Conservation (phyloP, 2,329 filamentous ascomycete species). For the Cryphonectria nitschkei region DNA sequence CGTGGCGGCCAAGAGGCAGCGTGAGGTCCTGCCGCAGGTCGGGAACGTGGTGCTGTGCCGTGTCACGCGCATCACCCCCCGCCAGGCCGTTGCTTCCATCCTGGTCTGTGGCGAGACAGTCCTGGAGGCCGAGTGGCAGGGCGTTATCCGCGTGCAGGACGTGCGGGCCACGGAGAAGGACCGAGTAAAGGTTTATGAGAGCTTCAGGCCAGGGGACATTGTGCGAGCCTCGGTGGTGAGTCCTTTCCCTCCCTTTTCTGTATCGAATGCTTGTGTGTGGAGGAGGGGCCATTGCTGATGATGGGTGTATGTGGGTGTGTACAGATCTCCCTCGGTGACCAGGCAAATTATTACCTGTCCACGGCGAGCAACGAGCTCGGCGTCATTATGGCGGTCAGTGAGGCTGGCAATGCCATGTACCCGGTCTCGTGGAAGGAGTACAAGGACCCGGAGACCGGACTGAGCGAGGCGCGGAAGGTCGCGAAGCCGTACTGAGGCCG, state of each 20-base stretch:
- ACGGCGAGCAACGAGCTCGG: conserved; percentile 91
- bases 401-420: conserved; percentile 87
- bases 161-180: conserved; percentile 96
- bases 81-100: conserved; percentile 85
- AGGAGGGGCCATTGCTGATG: background rate
- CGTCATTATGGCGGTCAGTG: conserved; percentile 90
- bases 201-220: conserved; percentile 90
- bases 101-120: conserved; percentile 77
- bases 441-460: conserved; percentile 77
- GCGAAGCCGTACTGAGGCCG: conserved; percentile 79
- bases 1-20: conserved; percentile 48
- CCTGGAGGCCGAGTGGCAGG: conserved; percentile 80
- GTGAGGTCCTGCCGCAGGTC: conserved; percentile 80
- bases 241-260: conserved; percentile 29
- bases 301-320: background rate
- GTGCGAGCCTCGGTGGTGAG: conserved; percentile 81
- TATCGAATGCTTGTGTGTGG: background rate
- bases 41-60: conserved; percentile 80
- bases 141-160: conserved; percentile 84
- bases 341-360: conserved; percentile 92
- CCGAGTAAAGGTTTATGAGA: conserved; percentile 86
- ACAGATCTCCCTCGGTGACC: conserved; percentile 86
- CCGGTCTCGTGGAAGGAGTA: conserved; percentile 97
- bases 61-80: conserved; percentile 82
- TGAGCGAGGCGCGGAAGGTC: conserved; percentile 83